A percentile compares a stretch with the other conserved stretches of the same genome.
Evolutionary conservation across 805 yeast genomes (phyloP).

Genomic region (Ogataea paraovalis): DNA sequence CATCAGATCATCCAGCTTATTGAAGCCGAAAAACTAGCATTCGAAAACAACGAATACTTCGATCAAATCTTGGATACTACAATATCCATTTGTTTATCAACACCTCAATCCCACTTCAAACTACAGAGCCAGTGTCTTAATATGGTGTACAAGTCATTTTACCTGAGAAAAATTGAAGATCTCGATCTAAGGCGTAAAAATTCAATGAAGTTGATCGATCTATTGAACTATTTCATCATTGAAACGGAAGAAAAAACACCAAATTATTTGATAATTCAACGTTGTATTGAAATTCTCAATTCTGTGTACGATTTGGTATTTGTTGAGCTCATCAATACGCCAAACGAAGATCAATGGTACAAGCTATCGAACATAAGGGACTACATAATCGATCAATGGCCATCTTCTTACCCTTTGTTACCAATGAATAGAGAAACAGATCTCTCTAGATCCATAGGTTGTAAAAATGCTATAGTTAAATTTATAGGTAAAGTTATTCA

Average conservation of each 20-base stretch:
- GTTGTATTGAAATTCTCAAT: conserved; percentile 33
- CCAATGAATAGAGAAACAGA: conserved; percentile 49
- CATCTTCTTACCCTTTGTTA: conserved; percentile 49
- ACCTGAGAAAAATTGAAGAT: conserved; percentile 17
- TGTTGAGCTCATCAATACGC: conserved; percentile 42
- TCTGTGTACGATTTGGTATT: conserved; percentile 44
- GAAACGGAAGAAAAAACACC: conserved; percentile 18
- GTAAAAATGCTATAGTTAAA: conserved; percentile 67
- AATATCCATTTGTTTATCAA: conserved; percentile 18
- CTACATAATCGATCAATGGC: conserved; percentile 59
- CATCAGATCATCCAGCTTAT: conserved; percentile 15
- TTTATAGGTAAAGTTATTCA: conserved; percentile 59
- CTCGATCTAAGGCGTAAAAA: conserved; percentile 17
- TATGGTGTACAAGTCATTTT: conserved; percentile 25
- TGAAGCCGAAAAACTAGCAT: conserved; percentile 21
- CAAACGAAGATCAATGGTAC: conserved; percentile 51
- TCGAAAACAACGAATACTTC: conserved; percentile 17
- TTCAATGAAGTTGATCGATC: conserved; percentile 18
- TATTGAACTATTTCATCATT: conserved; percentile 21
- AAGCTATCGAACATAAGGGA: conserved; percentile 52
- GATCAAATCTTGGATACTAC: conserved; percentile 21
- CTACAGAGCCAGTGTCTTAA: conserved; percentile 23
- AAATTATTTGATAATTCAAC: conserved; percentile 19
- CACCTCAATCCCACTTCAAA: conserved; percentile 10
- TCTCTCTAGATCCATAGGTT: conserved; percentile 47